phyloP scores from a whole-genome alignment of 2,329 filamentous ascomycete genomes.

The Rhytidhysteron rufulum region DNA sequence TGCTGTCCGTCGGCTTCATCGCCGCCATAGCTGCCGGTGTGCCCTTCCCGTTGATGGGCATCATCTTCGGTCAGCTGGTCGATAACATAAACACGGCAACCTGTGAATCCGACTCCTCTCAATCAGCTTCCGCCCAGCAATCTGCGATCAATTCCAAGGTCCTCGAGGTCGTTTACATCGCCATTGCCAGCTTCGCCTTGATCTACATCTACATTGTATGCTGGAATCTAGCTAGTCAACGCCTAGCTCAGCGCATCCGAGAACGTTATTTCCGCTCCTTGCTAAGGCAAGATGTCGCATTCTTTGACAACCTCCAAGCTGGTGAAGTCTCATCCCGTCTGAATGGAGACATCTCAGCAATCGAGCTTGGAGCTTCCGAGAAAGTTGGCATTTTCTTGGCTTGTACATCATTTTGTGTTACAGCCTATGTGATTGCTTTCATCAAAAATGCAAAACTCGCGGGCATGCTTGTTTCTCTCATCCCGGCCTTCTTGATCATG shows the following conservation, averaged over 20 bases:
- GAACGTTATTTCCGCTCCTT: constrained; percentile 58
- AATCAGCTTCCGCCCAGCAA: constrained; percentile 34
- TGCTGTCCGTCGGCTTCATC: no score
- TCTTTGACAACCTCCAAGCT: constrained; percentile 58
- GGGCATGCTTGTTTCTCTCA: constrained; percentile 59
- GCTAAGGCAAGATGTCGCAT: constrained; percentile 59
- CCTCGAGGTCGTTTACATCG: constrained; percentile 59
- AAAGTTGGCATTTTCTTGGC: constrained; percentile 65
- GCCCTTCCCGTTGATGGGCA: constrained; percentile 60
- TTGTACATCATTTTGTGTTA: constrained; percentile 62
- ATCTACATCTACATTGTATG: constrained; percentile 63
- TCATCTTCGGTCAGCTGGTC: constrained; percentile 58
- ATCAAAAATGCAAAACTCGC: constrained; percentile 60
- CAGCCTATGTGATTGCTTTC: constrained; percentile 65
- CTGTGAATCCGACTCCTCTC: constrained; percentile 38
- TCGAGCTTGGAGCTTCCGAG: constrained; percentile 66
- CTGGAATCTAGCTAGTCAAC: constrained; percentile 62
- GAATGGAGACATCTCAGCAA: constrained; percentile 62
- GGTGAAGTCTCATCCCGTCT: constrained; percentile 63
- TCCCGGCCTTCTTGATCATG: constrained; percentile 62
- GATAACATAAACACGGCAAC: constrained; percentile 57
- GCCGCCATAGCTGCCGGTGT: constrained; percentile 54
- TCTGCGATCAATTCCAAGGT: constrained; percentile 54
- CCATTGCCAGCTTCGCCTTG: constrained; percentile 58
- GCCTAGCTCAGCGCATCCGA: constrained; percentile 60